A percentile compares a stretch with the other conserved stretches of the same genome.
phyloP scores from a whole-genome alignment of 345 rosid genomes.

The Iberis pinnata region DNA sequence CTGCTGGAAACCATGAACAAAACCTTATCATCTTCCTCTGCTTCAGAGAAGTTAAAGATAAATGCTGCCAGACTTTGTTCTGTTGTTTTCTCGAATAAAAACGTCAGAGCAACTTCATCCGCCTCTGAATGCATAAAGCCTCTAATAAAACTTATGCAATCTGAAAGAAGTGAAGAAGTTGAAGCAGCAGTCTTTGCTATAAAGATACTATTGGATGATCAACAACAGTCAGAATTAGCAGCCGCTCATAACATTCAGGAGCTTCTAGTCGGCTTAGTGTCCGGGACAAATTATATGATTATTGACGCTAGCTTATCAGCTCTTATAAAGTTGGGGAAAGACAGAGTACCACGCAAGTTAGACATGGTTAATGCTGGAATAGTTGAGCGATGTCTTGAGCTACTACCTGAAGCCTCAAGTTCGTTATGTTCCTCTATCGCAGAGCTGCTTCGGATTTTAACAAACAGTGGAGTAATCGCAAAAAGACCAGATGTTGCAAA shows the following conservation, averaged over 20 bases:
- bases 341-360: conserved; percentile 57
- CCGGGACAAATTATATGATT: conserved; percentile 52
- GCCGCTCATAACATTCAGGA: conserved; percentile 48
- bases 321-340: conserved; percentile 82
- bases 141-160: conserved; percentile 56
- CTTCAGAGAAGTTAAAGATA: conserved; percentile 58
- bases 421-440: conserved; percentile 68
- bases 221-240: conserved; percentile 56
- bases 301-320: conserved; percentile 66
- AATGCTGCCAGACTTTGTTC: conserved; percentile 68
- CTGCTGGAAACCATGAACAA: conserved; percentile 53
- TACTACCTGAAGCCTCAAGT: conserved; percentile 61
- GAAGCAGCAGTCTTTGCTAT: conserved; percentile 72
- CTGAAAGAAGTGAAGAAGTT: conserved; percentile 37
- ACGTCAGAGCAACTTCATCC: conserved; percentile 43
- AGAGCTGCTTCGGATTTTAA: conserved; percentile 75
- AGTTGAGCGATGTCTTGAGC: conserved; percentile 62
- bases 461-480: conserved; percentile 77
- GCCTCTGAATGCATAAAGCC: conserved; percentile 59
- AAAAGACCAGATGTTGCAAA: conserved; percentile 69
- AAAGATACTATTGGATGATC: conserved; percentile 64
- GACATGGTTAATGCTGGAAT: conserved; percentile 84
- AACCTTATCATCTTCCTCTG: conserved; percentile 52
- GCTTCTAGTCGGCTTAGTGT: conserved; percentile 62
- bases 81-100: conserved; percentile 49